Conservation (phyloP, 2,329 filamentous ascomycete genomes). For the Tothia fuscella region DNA sequence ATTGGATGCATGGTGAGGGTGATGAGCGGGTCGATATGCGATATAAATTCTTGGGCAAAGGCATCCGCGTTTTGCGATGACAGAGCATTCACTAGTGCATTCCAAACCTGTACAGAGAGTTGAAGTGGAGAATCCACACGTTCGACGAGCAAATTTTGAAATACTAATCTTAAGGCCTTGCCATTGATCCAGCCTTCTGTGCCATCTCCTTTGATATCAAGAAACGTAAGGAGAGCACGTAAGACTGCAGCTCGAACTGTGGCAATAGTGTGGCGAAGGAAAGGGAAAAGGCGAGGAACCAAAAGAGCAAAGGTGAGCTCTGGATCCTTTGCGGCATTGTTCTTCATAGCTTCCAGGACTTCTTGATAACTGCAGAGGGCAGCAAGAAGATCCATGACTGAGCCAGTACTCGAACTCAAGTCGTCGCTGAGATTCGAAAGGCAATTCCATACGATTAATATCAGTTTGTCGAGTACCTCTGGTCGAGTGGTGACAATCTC, state of each 20-base stretch:
- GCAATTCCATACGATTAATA: constrained; percentile 95
- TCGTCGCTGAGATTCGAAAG: constrained; percentile 94
- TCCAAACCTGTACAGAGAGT: constrained; percentile 80
- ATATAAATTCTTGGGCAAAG: constrained; percentile 61
- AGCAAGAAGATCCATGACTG: constrained; percentile 94
- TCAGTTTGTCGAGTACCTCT: constrained; percentile 63
- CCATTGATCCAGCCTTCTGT: constrained; percentile 89
- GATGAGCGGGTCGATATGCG: constrained; percentile 71
- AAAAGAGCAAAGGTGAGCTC: constrained; percentile 85
- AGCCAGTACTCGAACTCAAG: constrained; percentile 90
- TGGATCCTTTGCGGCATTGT: constrained; percentile 68
- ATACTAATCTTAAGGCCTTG: constrained; percentile 75
- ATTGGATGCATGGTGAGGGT: constrained; percentile 80
- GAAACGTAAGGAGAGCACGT: constrained; percentile 84
- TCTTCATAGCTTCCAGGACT: constrained; percentile 88
- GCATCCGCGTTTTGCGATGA: constrained; percentile 46
- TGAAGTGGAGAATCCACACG: constrained; percentile 72
- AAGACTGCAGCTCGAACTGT: constrained; percentile 88
- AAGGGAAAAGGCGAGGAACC: constrained; percentile 88
- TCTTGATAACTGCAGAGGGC: constrained; percentile 91
- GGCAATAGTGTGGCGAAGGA: constrained; percentile 92
- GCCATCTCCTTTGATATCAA: constrained; percentile 67
- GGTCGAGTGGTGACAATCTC: constrained; percentile 85
- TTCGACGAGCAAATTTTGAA: constrained; percentile 92
- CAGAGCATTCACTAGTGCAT: constrained; percentile 59